Evolutionary conservation across 768 basidiomycete genomes (phyloP), one percentile per base, ranked within the genome.

Genomic region (Tubosaeta sp.): DNA sequence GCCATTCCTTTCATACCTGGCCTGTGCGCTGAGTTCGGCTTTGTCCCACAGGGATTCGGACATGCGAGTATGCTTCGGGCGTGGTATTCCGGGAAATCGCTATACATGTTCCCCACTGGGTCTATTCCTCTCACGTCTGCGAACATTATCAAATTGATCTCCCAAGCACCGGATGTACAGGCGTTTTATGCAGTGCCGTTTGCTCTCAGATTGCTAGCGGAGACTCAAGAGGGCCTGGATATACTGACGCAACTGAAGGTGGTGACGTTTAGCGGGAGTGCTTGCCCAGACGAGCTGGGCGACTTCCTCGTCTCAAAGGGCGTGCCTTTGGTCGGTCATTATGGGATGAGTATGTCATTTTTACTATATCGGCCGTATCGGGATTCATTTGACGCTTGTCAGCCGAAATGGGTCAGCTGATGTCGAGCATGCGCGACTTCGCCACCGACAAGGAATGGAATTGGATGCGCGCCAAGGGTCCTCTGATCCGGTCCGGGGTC

Each of bases 381-480:
- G 14, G 14, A 34, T 26, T 55, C 22, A 53, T 27, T 8, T 2
- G 1, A 34, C 35, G 11, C 17, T 22, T 31, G 33, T 35, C 19
- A 58, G 62, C 53, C 5, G 53, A 75, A 60, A 72, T 71, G 44
- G 75, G 72, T 39, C 63, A 65, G 9, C 62, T 80, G 16, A 69
- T 79, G 64, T 78, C 74, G 46, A 80, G 78, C 12, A 69, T 72
- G 46, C 75, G 79, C 32, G 71, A 79, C 52, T 79, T 76, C 50
- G 63, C 62, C 5, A 68, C 57, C 5, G 81, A 83, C 68, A 82
- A 81, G 61, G 74, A 54, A 11, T 84, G 82, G 81, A 80, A 78
- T 57, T 83, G 77, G 75, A 60, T 77, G 39, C 73, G 76, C 26
- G 56, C 65, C n/a, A 67, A 64, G 29, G 61, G 65, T 2, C 61